Conservation (phyloP, 305 asterid genomes). For the Nicotiana rustica region DNA sequence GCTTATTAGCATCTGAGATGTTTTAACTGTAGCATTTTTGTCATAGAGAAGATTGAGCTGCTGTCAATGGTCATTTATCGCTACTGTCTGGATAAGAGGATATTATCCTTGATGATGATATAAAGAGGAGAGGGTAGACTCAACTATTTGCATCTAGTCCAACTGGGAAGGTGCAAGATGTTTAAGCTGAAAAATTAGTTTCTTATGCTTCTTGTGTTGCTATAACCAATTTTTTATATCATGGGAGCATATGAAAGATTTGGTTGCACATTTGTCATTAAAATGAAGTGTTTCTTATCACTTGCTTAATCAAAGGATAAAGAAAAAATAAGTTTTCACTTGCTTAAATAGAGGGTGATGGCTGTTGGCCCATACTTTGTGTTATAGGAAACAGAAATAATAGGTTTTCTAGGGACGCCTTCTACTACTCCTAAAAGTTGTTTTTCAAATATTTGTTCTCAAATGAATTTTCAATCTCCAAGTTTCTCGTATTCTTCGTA, state of each 20-base stretch:
- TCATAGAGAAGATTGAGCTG: constrained; percentile 2
- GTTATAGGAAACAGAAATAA: neutral
- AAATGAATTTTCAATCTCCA: neutral
- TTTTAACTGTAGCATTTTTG: neutral
- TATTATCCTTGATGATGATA: constrained; percentile 16
- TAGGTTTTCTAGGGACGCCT: neutral
- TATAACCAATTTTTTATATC: constrained; percentile 5
- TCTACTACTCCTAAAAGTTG: constrained; percentile 1
- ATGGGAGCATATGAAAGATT: constrained; percentile 9
- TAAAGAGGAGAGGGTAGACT: neutral
- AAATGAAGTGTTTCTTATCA: neutral
- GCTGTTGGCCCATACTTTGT: constrained; percentile 1
- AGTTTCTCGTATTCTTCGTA: constrained; percentile 3
- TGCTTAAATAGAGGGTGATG: neutral
- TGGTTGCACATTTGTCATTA: neutral
- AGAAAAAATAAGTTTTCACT: constrained; percentile 10
- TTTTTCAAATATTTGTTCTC: neutral
- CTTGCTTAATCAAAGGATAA: neutral
- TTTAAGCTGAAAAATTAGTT: neutral
- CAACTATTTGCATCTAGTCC: neutral
- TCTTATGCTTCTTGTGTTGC: constrained; percentile 24
- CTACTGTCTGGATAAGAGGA: neutral
- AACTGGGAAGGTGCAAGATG: neutral
- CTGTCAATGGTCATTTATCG: neutral
- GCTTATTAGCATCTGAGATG: neutral